phyloP scores from a whole-genome alignment of 2,329 filamentous ascomycete genomes.

The Emericellopsis cladophorae region DNA sequence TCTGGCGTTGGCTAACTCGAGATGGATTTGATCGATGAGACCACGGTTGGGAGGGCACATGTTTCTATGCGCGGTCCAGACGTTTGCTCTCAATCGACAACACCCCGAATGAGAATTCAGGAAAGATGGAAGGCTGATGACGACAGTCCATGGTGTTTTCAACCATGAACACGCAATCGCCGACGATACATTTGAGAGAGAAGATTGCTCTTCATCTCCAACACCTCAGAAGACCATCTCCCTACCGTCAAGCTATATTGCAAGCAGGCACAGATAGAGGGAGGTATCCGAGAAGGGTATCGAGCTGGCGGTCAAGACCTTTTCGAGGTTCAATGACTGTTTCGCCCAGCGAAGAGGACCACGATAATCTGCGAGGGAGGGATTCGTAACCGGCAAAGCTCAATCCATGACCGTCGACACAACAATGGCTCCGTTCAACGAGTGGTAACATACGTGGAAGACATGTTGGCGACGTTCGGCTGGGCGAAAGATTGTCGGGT shows the following conservation, averaged over 20 bases:
- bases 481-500: conserved; percentile 20
- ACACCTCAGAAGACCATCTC: conserved; percentile 56
- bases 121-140: conserved; percentile 6
- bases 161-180: not conserved
- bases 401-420: conserved; percentile 6
- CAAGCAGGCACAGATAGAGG: conserved; percentile 37
- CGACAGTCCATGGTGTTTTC: too few species aligned
- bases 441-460: conserved; percentile 40
- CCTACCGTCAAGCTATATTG: conserved; percentile 34
- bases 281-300: conserved; percentile 52
- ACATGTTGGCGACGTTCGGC: conserved; percentile 25
- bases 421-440: conserved; percentile 13
- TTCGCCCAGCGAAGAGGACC: conserved; percentile 65
- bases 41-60: not conserved
- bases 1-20: conserved; percentile 84
- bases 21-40: conserved; percentile 72
- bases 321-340: conserved; percentile 11
- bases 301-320: conserved; percentile 54
- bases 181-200: conserved; percentile 65
- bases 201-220: conserved; percentile 65
- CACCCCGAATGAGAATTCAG: conserved; percentile 38
- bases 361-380: conserved; percentile 57
- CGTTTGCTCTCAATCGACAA: conserved; percentile 61
- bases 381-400: conserved; percentile 34
- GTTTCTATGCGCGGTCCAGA: not conserved